Conservation (phyloP, 192 early-diverging fungal genomes). For the Podila clonocystis region DNA sequence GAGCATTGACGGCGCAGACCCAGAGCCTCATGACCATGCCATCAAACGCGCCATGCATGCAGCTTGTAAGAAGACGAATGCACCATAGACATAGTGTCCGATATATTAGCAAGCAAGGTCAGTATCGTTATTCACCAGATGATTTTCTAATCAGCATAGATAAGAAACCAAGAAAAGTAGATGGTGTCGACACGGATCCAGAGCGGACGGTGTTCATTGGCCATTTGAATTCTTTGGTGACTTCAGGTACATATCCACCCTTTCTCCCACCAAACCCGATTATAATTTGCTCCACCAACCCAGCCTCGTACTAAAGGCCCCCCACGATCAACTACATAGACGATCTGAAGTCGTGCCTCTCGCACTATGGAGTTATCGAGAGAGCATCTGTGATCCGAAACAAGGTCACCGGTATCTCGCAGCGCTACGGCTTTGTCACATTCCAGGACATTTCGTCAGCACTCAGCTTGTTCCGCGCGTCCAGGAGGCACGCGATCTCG, state of each 20-base stretch:
- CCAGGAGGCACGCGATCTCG: slow-evolving; percentile 20
- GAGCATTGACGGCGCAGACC: slow-evolving; percentile 40
- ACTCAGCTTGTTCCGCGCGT: slow-evolving; percentile 1
- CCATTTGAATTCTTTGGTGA: slow-evolving; percentile 30
- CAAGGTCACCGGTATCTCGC: slow-evolving; percentile 41
- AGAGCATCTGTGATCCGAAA: slow-evolving; percentile 16
- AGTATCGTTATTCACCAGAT: background rate
- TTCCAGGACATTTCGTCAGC: slow-evolving; percentile 9
- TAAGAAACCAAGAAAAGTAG: slow-evolving; percentile 15
- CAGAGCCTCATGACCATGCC: slow-evolving; percentile 45
- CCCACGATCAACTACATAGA: background rate
- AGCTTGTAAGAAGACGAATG: slow-evolving; percentile 15
- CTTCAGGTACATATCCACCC: slow-evolving; percentile 23
- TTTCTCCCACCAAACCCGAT: background rate
- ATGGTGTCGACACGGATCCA: slow-evolving; percentile 20
- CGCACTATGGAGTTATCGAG: slow-evolving; percentile 13
- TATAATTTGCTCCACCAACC: background rate
- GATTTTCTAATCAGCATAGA: background rate
- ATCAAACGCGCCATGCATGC: slow-evolving; percentile 30
- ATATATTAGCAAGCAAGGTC: background rate
- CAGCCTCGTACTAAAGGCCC: no score
- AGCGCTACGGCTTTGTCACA: slow-evolving; percentile 50
- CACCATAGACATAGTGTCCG: no score
- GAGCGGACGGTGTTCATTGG: slow-evolving; percentile 41
- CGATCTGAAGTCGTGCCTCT: slow-evolving; percentile 17